Evolutionary conservation across 257 asterid species (phyloP), one percentile per base, ranked within the genome.

Genomic region (Osmanthus fragrans): DNA sequence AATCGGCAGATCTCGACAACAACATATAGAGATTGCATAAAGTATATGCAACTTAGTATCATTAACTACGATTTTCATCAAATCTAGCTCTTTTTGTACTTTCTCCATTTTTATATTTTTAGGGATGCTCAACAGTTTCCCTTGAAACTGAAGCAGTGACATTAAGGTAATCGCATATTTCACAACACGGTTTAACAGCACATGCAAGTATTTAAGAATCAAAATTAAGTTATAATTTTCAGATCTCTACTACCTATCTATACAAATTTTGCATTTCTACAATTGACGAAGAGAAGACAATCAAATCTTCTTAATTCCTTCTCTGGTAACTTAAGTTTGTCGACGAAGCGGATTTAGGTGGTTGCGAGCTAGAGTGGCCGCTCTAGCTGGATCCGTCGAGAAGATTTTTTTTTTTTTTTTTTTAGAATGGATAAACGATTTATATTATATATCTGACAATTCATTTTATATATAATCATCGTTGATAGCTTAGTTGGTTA

Each of bases 131-230:
- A 66, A 13, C 25, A 64, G 73, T 69, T 72, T 82, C 85, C 80
- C 85, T 79, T 86, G 85, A 47, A 15, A 47, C 0, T 12, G 56
- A 47, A 15, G n/a, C 6, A 4, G 56, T 15, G 6, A 42, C 49
- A 32, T 37, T 54, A 33, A 70, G 66, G 6, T 18, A 12, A 42
- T 40, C 4, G 16, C 49, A 42, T 10, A 75, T 75, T 69, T 71
- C 82, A 39, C 79, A 75, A 73, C 79, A 80, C 63, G 71, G 77
- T 70, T 83, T 85, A 70, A 73, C 42, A 40, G 45, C 74, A 27
- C 80, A 13, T 15, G 56, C 56, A 13, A 47, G 18, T n/a, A 47
- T 47, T 47, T 47, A 47, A 47, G 54, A 45, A 19, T 45, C 16
- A 9, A 2, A 39, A 39, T 10, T 40, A 40, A 40, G 47, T 10